Evolutionary conservation across 1,284 basidiomycete genomes (phyloP).

Genomic region (Tremellales sp.): DNA sequence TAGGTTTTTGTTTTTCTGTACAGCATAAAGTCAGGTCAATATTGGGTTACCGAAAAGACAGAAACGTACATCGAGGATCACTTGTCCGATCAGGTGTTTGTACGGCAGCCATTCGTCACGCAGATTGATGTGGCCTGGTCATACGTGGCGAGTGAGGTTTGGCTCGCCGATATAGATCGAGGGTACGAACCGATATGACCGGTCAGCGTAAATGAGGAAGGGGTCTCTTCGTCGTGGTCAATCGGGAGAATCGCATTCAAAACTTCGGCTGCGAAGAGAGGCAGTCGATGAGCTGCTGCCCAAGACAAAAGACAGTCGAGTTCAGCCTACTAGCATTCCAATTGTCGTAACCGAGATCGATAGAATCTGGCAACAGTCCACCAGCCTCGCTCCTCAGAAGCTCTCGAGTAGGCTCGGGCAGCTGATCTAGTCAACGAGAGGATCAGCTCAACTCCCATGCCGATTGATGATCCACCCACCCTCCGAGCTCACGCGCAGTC

Average conservation of each 20-base stretch:
- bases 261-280: slow-evolving; percentile 63
- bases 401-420: slow-evolving; percentile 56
- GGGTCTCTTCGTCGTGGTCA: slow-evolving; percentile 69
- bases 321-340: slow-evolving; percentile 70
- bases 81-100: slow-evolving; percentile 83
- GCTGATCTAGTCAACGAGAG: slow-evolving; percentile 54
- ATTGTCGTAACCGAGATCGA: slow-evolving; percentile 73
- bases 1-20: slow-evolving; percentile 74
- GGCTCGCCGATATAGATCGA: neutral
- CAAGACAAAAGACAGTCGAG: neutral
- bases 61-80: slow-evolving; percentile 76
- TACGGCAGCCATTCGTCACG: slow-evolving; percentile 86
- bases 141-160: neutral
- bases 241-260: slow-evolving; percentile 73
- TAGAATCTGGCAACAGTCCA: slow-evolving; percentile 57
- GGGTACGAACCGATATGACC: slow-evolving; percentile 79
- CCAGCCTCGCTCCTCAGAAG: slow-evolving; percentile 58
- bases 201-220: slow-evolving; percentile 79
- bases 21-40: neutral
- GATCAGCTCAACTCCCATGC: slow-evolving; percentile 6
- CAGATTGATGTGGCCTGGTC: slow-evolving; percentile 74
- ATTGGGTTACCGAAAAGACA: neutral
- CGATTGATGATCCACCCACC: slow-evolving; percentile 51
- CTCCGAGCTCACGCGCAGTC: slow-evolving; percentile 60
- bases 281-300: slow-evolving; percentile 2